A percentile compares a stretch with the other conserved stretches of the same genome.
Evolutionary conservation across 192 early-diverging fungal species (phyloP).

Genomic region (Coemansia sp.): DNA sequence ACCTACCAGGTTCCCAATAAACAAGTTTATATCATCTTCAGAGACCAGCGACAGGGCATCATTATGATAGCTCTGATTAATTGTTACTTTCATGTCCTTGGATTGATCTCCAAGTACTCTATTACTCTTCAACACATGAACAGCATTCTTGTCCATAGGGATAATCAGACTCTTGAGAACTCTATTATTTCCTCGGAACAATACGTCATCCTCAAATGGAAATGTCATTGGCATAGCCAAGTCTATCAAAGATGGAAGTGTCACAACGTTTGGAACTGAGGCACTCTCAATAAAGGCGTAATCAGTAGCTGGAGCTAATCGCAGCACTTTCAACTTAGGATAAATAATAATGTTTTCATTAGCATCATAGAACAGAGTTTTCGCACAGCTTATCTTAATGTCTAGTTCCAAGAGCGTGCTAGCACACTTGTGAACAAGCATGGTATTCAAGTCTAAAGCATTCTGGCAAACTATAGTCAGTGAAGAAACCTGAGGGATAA

Average conservation of each 20-base stretch:
- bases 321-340: not conserved
- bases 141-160: not conserved
- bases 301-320: not conserved
- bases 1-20: constrained; percentile 68
- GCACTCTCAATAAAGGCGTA: no score
- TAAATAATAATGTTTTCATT: not conserved
- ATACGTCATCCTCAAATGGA: not conserved
- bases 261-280: not conserved
- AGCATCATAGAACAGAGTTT: not conserved
- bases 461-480: not conserved
- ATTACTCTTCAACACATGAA: constrained; percentile 39
- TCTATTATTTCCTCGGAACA: not conserved
- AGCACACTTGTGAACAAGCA: not conserved
- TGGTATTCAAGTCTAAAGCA: not conserved
- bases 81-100: constrained; percentile 78
- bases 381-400: not conserved
- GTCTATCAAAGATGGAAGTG: not conserved
- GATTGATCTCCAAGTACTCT: constrained; percentile 68
- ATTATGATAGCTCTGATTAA: constrained; percentile 91
- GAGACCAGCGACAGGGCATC: constrained; percentile 82
- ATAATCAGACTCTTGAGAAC: not conserved
- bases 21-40: constrained; percentile 39
- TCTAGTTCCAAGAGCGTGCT: not conserved
- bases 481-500: not conserved
- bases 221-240: not conserved